These are phyloP conservation scores for Cylindrotheca closterium DNA, from an alignment of 108 stramenopile genomes.

Conservation along the genomic window DNA sequence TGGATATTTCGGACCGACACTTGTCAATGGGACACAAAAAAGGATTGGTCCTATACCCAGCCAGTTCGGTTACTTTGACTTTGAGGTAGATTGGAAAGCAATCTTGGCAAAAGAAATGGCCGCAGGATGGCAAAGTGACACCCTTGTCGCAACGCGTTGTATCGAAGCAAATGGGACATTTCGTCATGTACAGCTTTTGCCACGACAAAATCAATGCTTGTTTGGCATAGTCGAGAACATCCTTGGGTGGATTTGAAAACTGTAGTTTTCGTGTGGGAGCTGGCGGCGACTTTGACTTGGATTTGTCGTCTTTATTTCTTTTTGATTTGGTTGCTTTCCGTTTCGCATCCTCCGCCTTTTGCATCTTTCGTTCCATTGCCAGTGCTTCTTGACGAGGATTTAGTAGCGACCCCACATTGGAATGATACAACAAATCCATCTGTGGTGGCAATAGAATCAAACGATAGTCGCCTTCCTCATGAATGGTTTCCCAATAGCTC, in stretches of 20 bases:
- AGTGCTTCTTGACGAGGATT: not conserved
- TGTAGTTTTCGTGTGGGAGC: not conserved
- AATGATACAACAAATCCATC: not conserved
- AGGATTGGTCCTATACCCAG: conserved; percentile 31
- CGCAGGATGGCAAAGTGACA: conserved; percentile 24
- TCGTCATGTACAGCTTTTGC: conserved; percentile 24
- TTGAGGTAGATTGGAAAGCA: conserved; percentile 29
- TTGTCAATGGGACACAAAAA: conserved; percentile 40
- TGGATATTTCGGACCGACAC: conserved; percentile 27
- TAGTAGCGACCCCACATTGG: not conserved
- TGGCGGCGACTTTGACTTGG: not conserved
- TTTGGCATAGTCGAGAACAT: conserved; percentile 25
- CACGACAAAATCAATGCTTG: conserved; percentile 26
- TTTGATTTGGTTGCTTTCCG: conserved; percentile 4
- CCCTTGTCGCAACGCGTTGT: conserved; percentile 15
- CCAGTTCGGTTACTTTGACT: conserved; percentile 35
- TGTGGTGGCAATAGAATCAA: not conserved
- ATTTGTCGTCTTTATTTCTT: conserved; percentile 1
- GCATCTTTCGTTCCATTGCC: no score
- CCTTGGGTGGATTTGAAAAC: not conserved
- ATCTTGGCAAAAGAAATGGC: conserved; percentile 36
- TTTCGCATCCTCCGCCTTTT: no score
- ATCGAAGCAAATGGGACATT: conserved; percentile 53
- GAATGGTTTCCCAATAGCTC: not conserved
- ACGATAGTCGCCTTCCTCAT: not conserved